Evolutionary conservation across 805 yeast species (phyloP), one percentile per base, ranked within the genome.

Genomic region (Schwanniomyces occidentalis): DNA sequence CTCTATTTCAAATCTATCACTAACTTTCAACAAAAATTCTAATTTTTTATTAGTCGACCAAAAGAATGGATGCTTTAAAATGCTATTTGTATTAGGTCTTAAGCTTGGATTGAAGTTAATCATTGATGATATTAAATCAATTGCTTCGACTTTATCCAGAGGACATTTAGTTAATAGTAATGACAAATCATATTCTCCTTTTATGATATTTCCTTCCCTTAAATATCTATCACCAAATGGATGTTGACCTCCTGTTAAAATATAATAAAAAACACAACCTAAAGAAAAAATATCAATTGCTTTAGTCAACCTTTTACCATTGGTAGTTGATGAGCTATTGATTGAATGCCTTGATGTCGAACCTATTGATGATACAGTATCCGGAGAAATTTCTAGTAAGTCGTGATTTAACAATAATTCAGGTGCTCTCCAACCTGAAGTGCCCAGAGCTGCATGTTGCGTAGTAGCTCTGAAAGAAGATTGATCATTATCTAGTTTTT

Each of bases 351-450:
- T 38, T 6, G 54, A 44, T 10, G 37, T 21, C 6, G 58, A 46
- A 16, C 45, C 42, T 20, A 55, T 30, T 14, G 65, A 52, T 16
- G 65, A 51, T 28, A 62, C 50, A 4, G 70, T 58, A 23, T 61
- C 67, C 0, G 71, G 68, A 1, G 71, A 61, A 5, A 65, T 62
- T 38, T 66, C 71, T 8, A 50, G 37, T 32, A 64, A 49, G 36
- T 65, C 69, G 27, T 61, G 61, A 35, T 58, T 53, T 16, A 75
- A 56, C 23, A 87, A 61, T 21, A 87, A 58, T 51, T 93, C 99
- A 0, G 99, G 99, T 0, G 99, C 98, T 48, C 97, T 75, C 99
- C 99, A 93, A 3, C 99, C 99, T 3, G 93, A 78, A 0, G 99
- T 93, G 2, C 99, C 99, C 41, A 63, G 63, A 0, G 97, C 95